Evolutionary conservation across 805 yeast species (phyloP), one percentile per base, ranked within the genome.

Genomic region (Ogataea glucozyma): DNA sequence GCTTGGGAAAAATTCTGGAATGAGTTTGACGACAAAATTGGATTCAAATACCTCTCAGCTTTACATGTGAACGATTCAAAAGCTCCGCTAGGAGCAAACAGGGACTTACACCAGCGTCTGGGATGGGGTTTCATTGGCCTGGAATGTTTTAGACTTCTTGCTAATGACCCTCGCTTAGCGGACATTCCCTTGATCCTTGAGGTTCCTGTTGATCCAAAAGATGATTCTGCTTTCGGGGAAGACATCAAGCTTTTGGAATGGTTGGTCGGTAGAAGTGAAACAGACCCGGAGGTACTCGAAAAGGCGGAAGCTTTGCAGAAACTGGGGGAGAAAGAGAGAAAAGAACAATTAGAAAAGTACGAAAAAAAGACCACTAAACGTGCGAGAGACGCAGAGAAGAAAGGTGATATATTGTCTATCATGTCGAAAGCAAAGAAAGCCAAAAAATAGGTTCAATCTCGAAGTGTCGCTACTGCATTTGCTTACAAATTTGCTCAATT

Each of bases 31-130:
- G 61, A 71, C 6, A 70, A 74, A 6, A 72, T 93, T 14, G 99
- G 99, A 0, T 69, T 75, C 56, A 66, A 87, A 49, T 88, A 85
- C 60, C 67, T 93, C 35, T 66, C 81, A 18, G 90, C 95, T 1
- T 75, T 93, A 37, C 99, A 93, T 66, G 66, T 93, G 44, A 93
- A 93, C 60, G 99, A 93, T 61, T 91, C 98, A 6, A 90, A 91
- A 66, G 95, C 95, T 3, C 98, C 98, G 2, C 62, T 87, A 31
- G 93, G 84, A 2, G 89, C 96, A 18, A 88, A 88, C 55, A 75
- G 95, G 49, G 99, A 93, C 63, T 74, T 91, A 41, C 99, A 93
- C 61, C 96, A 93, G 60, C 79, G 81, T 46, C 66, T 93, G 27
- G 99, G 99, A 1, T 72, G 78, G 51, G 99, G 99, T 0, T 93